Base-by-base conservation (phyloP, 2,329 filamentous ascomycete genomes). In the Torrubiella hemipterigena region DNA sequence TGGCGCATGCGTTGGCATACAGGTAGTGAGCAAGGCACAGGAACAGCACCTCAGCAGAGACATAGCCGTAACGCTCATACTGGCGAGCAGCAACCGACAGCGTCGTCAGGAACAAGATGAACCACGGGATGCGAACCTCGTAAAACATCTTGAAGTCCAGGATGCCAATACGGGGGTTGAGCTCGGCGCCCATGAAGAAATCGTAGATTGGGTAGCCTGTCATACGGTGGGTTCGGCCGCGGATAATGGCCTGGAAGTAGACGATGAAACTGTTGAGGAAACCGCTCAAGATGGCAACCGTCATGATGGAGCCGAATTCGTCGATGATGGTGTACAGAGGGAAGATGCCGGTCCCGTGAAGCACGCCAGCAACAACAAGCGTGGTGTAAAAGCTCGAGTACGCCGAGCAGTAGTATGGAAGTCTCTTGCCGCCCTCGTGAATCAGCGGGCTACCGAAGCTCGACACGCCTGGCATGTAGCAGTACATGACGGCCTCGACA, bases 81-180 rank as follows among this genome's bases (percentile, higher is more conserved):
- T 94, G 86, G 38, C 82, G 75, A 25, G 81, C 74, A 23, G 82
- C 84, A 7, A 83, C 73, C 23, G 77, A 84, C 37, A 80, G 67
- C 35, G 77, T 78, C 26, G 89, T 65, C 36, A 87, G 73, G 48
- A 93, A 77, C 27, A 94, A 69, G 42, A 93, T 87, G 58, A 78
- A 94, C 86, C 86, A 94, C 21, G 86, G 86, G 40, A 94, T 71
- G 43, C 86, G 80, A 38, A 94, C 85, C 55, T 94, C 86, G 49
- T 84, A 89, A 61, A 94, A 94, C 84, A 93, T 91, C 63, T 93
- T 93, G 63, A 91, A 84, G 57, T 93, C 84, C 30, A 93, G 60
- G 43, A 84, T 77, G 34, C 77, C 79, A 52, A 91, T 73, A 42
- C 84, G 71, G 5, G 84, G 84, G 60, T 93, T 91, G 33, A 93